These are phyloP conservation scores for Cytospora leucostoma DNA, from an alignment of 2,329 filamentous ascomycete genomes.

Conservation along the genomic window DNA sequence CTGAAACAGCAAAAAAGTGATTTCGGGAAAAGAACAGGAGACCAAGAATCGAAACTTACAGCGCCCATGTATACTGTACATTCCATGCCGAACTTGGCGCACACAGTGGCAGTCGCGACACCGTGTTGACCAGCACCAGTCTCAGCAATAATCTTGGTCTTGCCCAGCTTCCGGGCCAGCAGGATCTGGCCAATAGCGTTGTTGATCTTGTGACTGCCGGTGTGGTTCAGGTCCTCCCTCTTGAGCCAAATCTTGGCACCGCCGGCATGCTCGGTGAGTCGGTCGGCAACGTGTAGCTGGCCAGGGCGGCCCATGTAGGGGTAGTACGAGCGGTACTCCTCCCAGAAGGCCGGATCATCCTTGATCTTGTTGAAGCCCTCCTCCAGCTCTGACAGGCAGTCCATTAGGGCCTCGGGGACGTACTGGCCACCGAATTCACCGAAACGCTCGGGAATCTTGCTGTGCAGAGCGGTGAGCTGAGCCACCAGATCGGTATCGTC, in stretches of 20 bases:
- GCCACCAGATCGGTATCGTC: constrained; percentile 63
- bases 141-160: constrained; percentile 96
- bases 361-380: constrained; percentile 85
- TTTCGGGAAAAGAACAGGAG: background rate
- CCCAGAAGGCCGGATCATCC: constrained; percentile 91
- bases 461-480: constrained; percentile 80
- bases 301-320: constrained; percentile 96
- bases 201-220: constrained; percentile 99
- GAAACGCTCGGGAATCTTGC: constrained; percentile 80
- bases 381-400: constrained; percentile 89
- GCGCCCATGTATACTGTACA: constrained; percentile 99
- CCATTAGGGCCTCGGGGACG: constrained; percentile 96
- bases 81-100: constrained; percentile 97
- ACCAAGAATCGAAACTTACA: constrained; percentile 39
- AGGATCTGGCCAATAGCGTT: constrained; percentile 94
- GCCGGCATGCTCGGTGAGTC: constrained; percentile 83
- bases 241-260: constrained; percentile 98
- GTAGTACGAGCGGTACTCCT: constrained; percentile 94
- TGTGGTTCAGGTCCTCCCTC: constrained; percentile 96
- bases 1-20: background rate
- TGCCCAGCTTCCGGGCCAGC: constrained; percentile 80
- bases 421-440: constrained; percentile 97
- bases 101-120: constrained; percentile 95
- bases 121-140: constrained; percentile 97
- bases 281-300: constrained; percentile 84